Base-by-base conservation (phyloP, 2,329 filamentous ascomycete species). In the Cephalotrichum gorgonifer region DNA sequence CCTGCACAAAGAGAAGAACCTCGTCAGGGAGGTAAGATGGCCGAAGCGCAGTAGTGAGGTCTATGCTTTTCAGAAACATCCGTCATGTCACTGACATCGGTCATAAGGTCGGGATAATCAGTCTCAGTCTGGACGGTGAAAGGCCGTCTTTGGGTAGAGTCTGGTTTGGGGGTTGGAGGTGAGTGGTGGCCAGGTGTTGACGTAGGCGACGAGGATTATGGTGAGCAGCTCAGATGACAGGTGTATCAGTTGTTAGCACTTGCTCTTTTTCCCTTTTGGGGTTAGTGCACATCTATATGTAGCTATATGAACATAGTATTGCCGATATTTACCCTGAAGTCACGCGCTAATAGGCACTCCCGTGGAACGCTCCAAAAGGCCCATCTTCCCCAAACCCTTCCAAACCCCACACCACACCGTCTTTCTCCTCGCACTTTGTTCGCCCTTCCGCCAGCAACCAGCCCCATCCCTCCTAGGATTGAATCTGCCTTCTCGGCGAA, bases 31-130 rank as follows among this genome's bases (percentile, higher is more conserved):
- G 79, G 64, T 96, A 85, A 53, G 85, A 86, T 60, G 93, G 93
- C 75, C 93, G 86, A 63, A 96, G 79, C 63, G 93, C 93, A 71
- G 91, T 95, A 51, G 93, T 98, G 61, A 98, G 80, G 70, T 98
- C 91, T 66, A 97, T 79, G 60, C 86, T 82, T 76, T 94, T 91
- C 76, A 96, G 77, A 79, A 95, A 95, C 91, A 97, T 97, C 76
- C 86, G 88, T 85, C 72, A 78, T 74, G 64, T 69, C 71, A 39
- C 35, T 11, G n/a, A 20, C 3, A 20, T 2, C 7, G 35, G 2
- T 39, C 35, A 11, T 20, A 5, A 39, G 17, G n/a, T n/a, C 17
- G 8, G 8, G 30, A 31, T 31, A 31, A 31, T 15, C 30, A 15
- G 15, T 31, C n/a, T n/a, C n/a, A 15, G 30, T 12, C 11, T 31